A percentile compares a stretch with the other conserved stretches of the same genome.
These are phyloP conservation scores for Corchorus olitorius DNA, from an alignment of 345 rosid genomes.

Conservation along the genomic window DNA sequence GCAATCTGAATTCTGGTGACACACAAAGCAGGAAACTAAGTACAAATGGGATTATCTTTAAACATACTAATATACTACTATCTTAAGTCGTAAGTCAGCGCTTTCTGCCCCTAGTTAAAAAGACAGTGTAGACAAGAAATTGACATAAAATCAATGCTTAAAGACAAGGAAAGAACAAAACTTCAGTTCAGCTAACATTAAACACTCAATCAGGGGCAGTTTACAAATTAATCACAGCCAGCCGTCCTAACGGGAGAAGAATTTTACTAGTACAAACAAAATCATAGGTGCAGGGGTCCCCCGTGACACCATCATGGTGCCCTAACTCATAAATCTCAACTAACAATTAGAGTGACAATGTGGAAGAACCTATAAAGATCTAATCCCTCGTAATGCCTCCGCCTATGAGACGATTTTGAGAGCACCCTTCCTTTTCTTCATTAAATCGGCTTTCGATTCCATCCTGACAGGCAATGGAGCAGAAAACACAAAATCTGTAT, in stretches of 20 bases:
- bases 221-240: not conserved
- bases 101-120: not conserved
- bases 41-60: too few relatives aligned
- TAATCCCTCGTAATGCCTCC: not conserved
- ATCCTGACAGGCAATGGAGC: conserved; percentile 20
- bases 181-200: not conserved
- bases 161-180: not conserved
- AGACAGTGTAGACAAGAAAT: not conserved
- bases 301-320: not conserved
- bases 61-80: not conserved
- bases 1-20: not conserved
- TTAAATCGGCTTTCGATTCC: conserved; percentile 13
- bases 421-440: conserved; percentile 15
- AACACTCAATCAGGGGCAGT: conserved; percentile 3
- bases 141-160: not conserved
- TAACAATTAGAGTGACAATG: conserved; percentile 7
- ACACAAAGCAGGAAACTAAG: too few relatives aligned
- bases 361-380: conserved; percentile 7
- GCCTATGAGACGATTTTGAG: conserved; percentile 15
- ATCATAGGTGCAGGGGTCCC: not conserved
- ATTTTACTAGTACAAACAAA: not conserved
- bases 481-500: conserved; percentile 20
- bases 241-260: not conserved
- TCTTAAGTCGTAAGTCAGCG: not conserved
- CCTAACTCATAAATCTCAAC: conserved; percentile 10